Evolutionary conservation across 179 eudicot species (phyloP).

Genomic region (Dionaea muscipula): DNA sequence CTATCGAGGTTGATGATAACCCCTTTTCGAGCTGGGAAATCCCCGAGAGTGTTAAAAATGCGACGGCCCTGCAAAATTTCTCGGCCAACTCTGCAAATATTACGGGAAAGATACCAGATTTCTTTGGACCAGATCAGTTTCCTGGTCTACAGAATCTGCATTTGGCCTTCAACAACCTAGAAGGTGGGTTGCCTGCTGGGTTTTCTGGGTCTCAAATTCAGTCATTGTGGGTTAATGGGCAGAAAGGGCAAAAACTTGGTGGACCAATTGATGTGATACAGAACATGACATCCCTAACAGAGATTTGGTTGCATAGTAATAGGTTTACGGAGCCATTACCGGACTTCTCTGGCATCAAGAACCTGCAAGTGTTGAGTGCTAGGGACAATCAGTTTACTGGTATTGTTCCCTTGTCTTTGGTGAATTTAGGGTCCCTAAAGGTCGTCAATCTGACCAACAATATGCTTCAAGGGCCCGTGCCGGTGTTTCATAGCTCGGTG

Average conservation of each 20-base stretch:
- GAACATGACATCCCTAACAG: constrained; percentile 11
- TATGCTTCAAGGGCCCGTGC: constrained; percentile 16
- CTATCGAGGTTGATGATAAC: constrained; percentile 12
- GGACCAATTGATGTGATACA: constrained; percentile 11
- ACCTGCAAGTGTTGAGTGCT: constrained; percentile 5
- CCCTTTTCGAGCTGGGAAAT: constrained; percentile 12
- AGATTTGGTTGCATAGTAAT: constrained; percentile 14
- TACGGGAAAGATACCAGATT: constrained; percentile 5
- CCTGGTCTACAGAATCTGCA: constrained; percentile 12
- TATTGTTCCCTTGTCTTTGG: constrained; percentile 13
- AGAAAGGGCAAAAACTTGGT: constrained; percentile 10
- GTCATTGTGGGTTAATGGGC: constrained; percentile 15
- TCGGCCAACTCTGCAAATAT: constrained; percentile 13
- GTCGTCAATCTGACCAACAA: constrained; percentile 15
- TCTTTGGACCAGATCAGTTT: constrained; percentile 14
- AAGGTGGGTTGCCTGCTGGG: constrained; percentile 11
- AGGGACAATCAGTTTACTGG: constrained; percentile 16
- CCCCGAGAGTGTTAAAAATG: neutral
- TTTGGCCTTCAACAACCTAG: constrained; percentile 10
- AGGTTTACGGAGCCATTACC: constrained; percentile 13
- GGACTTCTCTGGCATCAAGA: constrained; percentile 9
- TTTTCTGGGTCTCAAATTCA: constrained; percentile 12
- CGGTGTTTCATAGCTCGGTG: constrained; percentile 12
- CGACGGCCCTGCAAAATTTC: constrained; percentile 14
- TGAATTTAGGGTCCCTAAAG: constrained; percentile 6